Base-by-base conservation (phyloP, 2,329 filamentous ascomycete species). In the Hypoxylon sp. region DNA sequence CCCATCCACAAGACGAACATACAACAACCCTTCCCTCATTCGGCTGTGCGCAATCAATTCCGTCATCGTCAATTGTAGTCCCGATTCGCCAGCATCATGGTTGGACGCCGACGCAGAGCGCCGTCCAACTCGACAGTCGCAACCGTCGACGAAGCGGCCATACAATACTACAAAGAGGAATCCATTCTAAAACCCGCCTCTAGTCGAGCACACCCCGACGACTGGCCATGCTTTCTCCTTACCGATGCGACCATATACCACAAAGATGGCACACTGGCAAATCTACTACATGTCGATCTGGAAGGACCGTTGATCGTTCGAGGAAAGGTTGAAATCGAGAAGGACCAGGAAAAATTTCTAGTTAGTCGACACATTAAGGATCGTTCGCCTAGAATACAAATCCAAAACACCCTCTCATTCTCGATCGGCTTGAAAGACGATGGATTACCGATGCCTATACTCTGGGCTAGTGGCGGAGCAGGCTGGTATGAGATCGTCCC, bases 401-500 rank as follows among this genome's bases (percentile, higher is more conserved):
- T 92, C 57, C 78, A 81, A n/a, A 79, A 83, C 34, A 83, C 82
- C 23, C 68, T 71, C 2, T 73, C 75, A 32, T 89, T 86, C 73
- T 86, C 89, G 11, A 87, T 90, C 32, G 86, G 86, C 50, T 79
- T 81, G 46, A 79, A 80, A 25, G 75, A 81, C 13, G 84, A 86
- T 55, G 84, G 83, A 0, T 81, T 83, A 21, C 82, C 86, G 0
- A 81, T 83, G 17, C 83, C 87, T 3, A 82, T 86, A n/a, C 81
- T 92, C 30, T 93, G 91, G 91, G 88, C 90, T 0, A 82, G 84
- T 30, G 89, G 89, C 38, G 77, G 82, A 59, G 85, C 89, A 11
- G 91, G 90, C 48, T 93, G 90, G 90, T 93, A 88, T 75, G 86
- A 90, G 74, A 84, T 93, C 45, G 81, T 81, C 32, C 90, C 91